Evolutionary conservation across 208 protist species (phyloP).

Genomic region (Trypanosoma boissoni): DNA sequence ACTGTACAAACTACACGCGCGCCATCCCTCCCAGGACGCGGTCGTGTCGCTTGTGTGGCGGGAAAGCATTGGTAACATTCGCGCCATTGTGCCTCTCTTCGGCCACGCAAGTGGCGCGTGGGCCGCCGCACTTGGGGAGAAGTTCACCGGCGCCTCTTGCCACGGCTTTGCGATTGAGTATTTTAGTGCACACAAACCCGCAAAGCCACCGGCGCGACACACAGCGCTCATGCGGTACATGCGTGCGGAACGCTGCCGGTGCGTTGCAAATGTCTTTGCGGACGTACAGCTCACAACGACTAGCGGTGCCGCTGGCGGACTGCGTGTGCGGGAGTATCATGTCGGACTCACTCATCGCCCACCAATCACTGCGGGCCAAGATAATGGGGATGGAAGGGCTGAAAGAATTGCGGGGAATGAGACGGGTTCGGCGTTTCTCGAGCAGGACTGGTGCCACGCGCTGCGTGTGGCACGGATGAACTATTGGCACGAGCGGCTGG

Average conservation of each 20-base stretch:
- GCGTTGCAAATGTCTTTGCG: slow-evolving; percentile 12
- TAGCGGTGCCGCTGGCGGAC: neutral
- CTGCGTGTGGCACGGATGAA: slow-evolving; percentile 20
- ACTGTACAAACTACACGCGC: slow-evolving; percentile 23
- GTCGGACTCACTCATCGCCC: slow-evolving; percentile 14
- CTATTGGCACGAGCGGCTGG: slow-evolving; percentile 26
- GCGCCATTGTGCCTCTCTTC: slow-evolving; percentile 9
- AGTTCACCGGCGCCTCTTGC: neutral
- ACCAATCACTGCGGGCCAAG: too few relatives aligned
- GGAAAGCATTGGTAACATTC: slow-evolving; percentile 19
- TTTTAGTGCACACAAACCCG: slow-evolving; percentile 8
- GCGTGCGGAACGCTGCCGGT: slow-evolving; percentile 4
- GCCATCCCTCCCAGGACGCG: slow-evolving; percentile 1
- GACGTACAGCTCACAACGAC: slow-evolving; percentile 9
- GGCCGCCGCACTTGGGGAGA: slow-evolving; percentile 1
- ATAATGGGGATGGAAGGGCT: too few relatives aligned
- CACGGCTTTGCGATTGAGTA: slow-evolving; percentile 22
- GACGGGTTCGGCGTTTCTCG: slow-evolving; percentile 9
- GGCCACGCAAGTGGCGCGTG: slow-evolving; percentile 12
- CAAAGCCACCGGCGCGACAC: slow-evolving; percentile 2
- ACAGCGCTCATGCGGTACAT: slow-evolving; percentile 19
- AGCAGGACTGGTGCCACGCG: slow-evolving; percentile 20
- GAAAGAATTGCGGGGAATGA: neutral
- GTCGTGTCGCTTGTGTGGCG: slow-evolving; percentile 9
- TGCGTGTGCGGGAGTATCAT: slow-evolving; percentile 24